A percentile compares a stretch with the other conserved stretches of the same genome.
Conservation (phyloP, 1,139 yeast genomes). For the Saccharomyces hybrid region DNA sequence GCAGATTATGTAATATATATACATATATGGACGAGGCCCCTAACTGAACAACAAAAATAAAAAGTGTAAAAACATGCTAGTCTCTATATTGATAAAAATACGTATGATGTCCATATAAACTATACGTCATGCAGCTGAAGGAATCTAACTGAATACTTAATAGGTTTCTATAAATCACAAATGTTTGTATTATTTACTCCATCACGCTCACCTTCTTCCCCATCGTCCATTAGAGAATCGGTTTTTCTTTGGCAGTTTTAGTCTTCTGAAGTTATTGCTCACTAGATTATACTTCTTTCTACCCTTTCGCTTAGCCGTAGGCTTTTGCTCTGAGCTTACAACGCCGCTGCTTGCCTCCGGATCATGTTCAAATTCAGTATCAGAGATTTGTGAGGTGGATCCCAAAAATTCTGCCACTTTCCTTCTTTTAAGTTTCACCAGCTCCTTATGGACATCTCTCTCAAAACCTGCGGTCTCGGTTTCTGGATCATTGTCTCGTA, state of each 20-base stretch:
- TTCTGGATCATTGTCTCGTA: constrained; percentile 6
- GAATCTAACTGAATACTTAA: background rate
- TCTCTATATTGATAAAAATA: no score
- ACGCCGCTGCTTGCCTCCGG: constrained; percentile 1
- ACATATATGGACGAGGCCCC: background rate
- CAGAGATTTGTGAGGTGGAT: constrained; percentile 7
- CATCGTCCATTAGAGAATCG: constrained; percentile 13
- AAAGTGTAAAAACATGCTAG: no score
- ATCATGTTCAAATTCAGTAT: constrained; percentile 9
- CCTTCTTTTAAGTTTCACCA: constrained; percentile 22
- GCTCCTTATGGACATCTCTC: constrained; percentile 23
- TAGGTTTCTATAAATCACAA: background rate
- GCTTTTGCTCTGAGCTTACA: background rate
- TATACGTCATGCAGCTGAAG: background rate
- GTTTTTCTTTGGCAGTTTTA: constrained; percentile 25
- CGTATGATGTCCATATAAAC: no score
- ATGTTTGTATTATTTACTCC: background rate
- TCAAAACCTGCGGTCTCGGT: constrained; percentile 4
- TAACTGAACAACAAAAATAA: background rate
- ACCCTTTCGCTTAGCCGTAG: constrained; percentile 12
- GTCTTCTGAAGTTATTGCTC: constrained; percentile 31
- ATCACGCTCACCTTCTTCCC: constrained; percentile 9
- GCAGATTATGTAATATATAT: background rate
- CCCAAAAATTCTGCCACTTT: constrained; percentile 21
- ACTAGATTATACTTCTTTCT: constrained; percentile 31